Percentiles rank a stretch among this genome's conserved stretches.
These are phyloP conservation scores for Rutstroemia sp. DNA, from an alignment of 2,329 filamentous ascomycete genomes.

Conservation along the genomic window DNA sequence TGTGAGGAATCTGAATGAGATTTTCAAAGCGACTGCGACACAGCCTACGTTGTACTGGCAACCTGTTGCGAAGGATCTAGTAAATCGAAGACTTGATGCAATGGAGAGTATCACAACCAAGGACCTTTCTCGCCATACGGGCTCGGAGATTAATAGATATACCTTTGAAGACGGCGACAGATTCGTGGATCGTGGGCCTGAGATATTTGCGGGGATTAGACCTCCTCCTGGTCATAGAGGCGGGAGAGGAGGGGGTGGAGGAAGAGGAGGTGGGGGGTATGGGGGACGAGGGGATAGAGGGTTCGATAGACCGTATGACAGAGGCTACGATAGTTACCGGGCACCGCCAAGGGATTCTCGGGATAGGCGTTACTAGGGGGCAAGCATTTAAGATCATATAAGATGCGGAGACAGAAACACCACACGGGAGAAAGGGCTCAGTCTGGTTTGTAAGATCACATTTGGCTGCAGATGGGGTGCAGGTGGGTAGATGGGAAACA, in stretches of 20 bases:
- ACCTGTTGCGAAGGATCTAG: constrained; percentile 56
- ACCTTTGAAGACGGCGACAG: constrained; percentile 60
- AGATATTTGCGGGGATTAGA: constrained; percentile 59
- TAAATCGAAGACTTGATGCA: constrained; percentile 54
- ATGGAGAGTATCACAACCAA: constrained; percentile 39
- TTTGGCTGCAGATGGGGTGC: not conserved
- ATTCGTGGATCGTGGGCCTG: constrained; percentile 66
- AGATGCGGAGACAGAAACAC: not conserved
- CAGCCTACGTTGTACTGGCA: constrained; percentile 61
- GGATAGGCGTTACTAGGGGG: constrained; percentile 5
- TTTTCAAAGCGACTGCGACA: constrained; percentile 51
- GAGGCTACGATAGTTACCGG: constrained; percentile 4
- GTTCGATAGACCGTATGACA: not conserved
- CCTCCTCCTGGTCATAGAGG: constrained; percentile 41
- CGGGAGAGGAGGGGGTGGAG: not conserved
- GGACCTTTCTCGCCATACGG: constrained; percentile 33
- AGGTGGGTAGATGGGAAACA: not conserved
- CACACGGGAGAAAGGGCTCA: not conserved
- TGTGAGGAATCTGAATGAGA: constrained; percentile 36
- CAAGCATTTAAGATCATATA: not conserved
- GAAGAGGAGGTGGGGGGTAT: not conserved
- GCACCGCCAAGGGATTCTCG: not conserved
- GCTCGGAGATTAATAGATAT: constrained; percentile 50
- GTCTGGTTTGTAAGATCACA: not conserved
- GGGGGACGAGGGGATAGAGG: not conserved